These are phyloP conservation scores for Euphorbia tirucalli DNA, from an alignment of 345 rosid species.

Conservation along the genomic window DNA sequence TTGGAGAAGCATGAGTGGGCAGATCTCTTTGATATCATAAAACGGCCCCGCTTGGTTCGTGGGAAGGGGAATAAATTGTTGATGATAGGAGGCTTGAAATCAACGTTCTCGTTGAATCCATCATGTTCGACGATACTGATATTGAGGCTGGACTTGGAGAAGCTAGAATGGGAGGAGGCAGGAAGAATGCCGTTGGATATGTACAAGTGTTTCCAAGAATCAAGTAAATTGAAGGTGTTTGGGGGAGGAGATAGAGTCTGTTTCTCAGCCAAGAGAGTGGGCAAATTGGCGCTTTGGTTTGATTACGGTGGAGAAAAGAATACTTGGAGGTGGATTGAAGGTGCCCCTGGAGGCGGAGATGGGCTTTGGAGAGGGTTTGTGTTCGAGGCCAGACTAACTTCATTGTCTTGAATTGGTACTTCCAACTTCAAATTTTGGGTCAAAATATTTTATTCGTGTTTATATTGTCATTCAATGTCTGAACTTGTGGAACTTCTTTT, in stretches of 20 bases:
- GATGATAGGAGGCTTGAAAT: conserved; percentile 86
- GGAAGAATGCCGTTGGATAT: conserved; percentile 83
- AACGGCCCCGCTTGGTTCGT: conserved; percentile 72
- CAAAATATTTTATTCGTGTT: background rate
- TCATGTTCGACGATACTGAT: conserved; percentile 77
- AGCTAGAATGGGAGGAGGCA: conserved; percentile 85
- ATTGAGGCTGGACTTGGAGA: conserved; percentile 69
- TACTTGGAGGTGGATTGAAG: conserved; percentile 80
- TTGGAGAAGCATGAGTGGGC: conserved; percentile 84
- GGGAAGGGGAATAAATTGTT: conserved; percentile 53
- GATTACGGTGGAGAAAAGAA: conserved; percentile 34
- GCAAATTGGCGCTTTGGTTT: conserved; percentile 80
- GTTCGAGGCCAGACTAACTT: conserved; percentile 56
- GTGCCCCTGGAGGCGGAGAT: conserved; percentile 62
- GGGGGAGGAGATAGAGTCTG: conserved; percentile 81
- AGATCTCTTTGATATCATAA: conserved; percentile 70
- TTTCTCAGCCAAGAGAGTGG: conserved; percentile 71
- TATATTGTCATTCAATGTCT: background rate
- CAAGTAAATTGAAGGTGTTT: conserved; percentile 83
- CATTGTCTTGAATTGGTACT: conserved; percentile 43
- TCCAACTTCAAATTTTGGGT: background rate
- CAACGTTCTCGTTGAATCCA: conserved; percentile 66
- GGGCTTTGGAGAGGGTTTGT: conserved; percentile 75
- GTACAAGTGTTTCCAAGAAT: conserved; percentile 66
- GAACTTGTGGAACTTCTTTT: background rate